These are phyloP conservation scores for Pythium brassicae DNA, from an alignment of 352 stramenopile species.

Conservation along the genomic window DNA sequence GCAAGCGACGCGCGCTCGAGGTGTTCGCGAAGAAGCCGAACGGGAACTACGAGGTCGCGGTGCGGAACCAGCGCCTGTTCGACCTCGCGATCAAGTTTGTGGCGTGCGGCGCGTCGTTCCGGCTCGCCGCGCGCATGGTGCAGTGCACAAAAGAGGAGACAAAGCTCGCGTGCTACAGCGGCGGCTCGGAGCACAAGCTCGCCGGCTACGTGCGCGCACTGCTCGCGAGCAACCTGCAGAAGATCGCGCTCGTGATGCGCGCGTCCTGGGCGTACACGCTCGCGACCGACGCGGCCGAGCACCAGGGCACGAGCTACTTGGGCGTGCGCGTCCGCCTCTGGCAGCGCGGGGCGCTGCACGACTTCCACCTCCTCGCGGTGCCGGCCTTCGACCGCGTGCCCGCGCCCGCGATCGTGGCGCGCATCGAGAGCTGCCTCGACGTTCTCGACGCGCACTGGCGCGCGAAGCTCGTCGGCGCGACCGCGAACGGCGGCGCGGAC, in stretches of 20 bases:
- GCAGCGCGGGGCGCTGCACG: slow-evolving; percentile 42
- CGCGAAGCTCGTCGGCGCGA: slow-evolving; percentile 47
- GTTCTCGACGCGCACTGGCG: slow-evolving; percentile 50
- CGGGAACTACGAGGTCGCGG: slow-evolving; percentile 47
- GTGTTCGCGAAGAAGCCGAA: slow-evolving; percentile 40
- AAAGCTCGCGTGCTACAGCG: slow-evolving; percentile 41
- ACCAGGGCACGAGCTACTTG: slow-evolving; percentile 52
- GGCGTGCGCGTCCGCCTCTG: slow-evolving; percentile 52
- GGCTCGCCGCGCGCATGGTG: slow-evolving; percentile 46
- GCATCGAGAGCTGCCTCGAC: slow-evolving; percentile 31
- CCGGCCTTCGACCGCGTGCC: slow-evolving; percentile 41
- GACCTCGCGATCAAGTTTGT: slow-evolving; percentile 66
- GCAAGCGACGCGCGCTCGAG: slow-evolving; percentile 33
- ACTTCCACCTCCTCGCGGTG: slow-evolving; percentile 53
- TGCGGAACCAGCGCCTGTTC: slow-evolving; percentile 65
- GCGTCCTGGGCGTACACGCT: slow-evolving; percentile 48
- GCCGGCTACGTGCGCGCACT: slow-evolving; percentile 48
- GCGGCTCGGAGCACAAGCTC: slow-evolving; percentile 41
- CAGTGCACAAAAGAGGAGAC: slow-evolving; percentile 60
- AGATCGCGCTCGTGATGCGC: slow-evolving; percentile 61
- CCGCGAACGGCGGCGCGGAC: slow-evolving; percentile 32
- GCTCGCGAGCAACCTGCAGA: slow-evolving; percentile 58
- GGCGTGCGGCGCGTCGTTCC: slow-evolving; percentile 48
- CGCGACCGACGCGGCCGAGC: slow-evolving; percentile 36
- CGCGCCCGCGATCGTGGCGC: slow-evolving; percentile 28